Base-by-base conservation (phyloP, 225 moss, liverwort and hornwort species). In the Marchantia polymorpha region DNA sequence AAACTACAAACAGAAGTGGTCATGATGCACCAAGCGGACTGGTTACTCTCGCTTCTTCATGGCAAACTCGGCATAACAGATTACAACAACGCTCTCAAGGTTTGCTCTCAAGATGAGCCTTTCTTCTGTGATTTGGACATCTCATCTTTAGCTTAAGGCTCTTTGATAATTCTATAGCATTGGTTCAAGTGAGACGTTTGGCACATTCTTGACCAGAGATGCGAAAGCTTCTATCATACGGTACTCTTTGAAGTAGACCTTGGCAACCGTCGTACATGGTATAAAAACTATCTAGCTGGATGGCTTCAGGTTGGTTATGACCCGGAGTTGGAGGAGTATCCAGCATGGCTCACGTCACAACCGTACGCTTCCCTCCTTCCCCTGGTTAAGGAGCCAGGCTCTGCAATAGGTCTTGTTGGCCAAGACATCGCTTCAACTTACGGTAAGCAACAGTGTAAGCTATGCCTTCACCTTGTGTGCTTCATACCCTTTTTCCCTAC, bases 21-120 rank as follows among this genome's bases (percentile, higher is more conserved):
- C 13, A 79, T 82, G 78, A 53, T 85, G 78, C 85, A 85, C 63
- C 85, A 85, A 48, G 85, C 85, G 14, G 85, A 85, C 60, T 85
- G 85, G 85, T 47, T 85, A 30, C 79, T 85, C 13, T 82, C 85
- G 14, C 78, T 79, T 10, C 68, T 85, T 50, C 85, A 85, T 69
- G 85, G 85, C 17, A 78, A 79, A 46, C 58, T 85, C 13, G 85
- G 85, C 2, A 73, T 85, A 39, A 85, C 85, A 49, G 85, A 85
- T 54, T 85, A 85, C 67, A 82, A 85, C 75, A 85, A 85, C 46
- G 85, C 85, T 19, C 73, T 85, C 6, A 85, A 85, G 85, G 83
- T 83, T n/a, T 72, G 48, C 9, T 1, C 27, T 66, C 22, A 26
- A 11, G 4, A 26, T 10, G 26, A 26, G 15, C 14, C 16, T 11